A percentile compares a stretch with the other conserved stretches of the same genome.
phyloP scores from a whole-genome alignment of 345 rosid genomes.

The Eucalyptus leucophloia region DNA sequence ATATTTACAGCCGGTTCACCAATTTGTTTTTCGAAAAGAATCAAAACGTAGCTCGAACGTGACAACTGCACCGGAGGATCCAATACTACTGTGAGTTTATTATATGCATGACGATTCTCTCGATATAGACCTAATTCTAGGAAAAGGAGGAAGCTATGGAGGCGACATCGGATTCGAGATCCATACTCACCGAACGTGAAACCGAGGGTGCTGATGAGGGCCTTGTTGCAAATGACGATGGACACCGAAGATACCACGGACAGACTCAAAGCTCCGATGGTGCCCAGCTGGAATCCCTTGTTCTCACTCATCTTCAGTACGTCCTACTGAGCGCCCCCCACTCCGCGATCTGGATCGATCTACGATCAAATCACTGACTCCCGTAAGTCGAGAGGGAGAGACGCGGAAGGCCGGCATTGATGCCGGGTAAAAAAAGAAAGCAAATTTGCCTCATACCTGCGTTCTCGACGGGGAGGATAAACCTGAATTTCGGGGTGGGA shows the following conservation, averaged over 20 bases:
- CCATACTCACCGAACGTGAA: conserved; percentile 69
- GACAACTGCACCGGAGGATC: background rate
- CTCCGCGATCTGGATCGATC: conserved; percentile 41
- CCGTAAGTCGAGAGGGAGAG: background rate
- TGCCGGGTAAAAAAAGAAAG: background rate
- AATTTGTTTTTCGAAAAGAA: background rate
- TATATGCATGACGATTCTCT: background rate
- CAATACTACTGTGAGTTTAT: background rate
- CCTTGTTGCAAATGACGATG: conserved; percentile 98
- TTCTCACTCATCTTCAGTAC: conserved; percentile 73
- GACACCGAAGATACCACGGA: conserved; percentile 99
- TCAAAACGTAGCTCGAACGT: background rate
- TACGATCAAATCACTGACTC: background rate
- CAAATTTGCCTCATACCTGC: background rate
- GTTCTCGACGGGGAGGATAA: background rate
- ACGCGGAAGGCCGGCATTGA: background rate
- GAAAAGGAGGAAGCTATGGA: background rate
- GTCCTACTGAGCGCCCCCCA: background rate
- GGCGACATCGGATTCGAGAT: background rate
- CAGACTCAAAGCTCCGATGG: conserved; percentile 82
- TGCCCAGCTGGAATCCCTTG: conserved; percentile 91
- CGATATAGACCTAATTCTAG: background rate
- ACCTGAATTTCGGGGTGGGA: too few relatives aligned
- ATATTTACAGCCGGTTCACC: background rate
- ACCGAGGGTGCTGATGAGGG: conserved; percentile 95